phyloP scores from a whole-genome alignment of 768 basidiomycete species.

The Collybia sordida region DNA sequence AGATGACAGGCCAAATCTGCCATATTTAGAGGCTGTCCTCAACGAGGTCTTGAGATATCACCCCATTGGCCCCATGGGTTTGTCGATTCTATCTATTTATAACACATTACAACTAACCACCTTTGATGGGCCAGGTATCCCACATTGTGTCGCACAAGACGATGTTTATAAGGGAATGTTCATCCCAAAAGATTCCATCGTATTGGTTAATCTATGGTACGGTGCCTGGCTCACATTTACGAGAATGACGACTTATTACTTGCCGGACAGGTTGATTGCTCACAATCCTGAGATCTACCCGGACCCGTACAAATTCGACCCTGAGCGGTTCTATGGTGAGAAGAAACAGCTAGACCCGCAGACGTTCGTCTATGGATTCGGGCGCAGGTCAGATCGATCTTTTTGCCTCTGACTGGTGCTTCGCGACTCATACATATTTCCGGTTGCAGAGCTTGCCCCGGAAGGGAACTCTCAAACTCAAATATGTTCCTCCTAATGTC shows the following conservation, averaged over 20 bases:
- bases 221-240: neutral
- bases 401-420: neutral
- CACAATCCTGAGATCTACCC: constrained; percentile 33
- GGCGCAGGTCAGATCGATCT: constrained; percentile 32
- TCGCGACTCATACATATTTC: constrained; percentile 2
- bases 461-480: constrained; percentile 27
- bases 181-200: constrained; percentile 41
- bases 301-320: constrained; percentile 37
- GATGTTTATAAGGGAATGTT: constrained; percentile 45
- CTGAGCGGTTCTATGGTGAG: constrained; percentile 42
- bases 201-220: constrained; percentile 34
- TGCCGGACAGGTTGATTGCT: constrained; percentile 27
- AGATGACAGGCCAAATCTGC: constrained; percentile 11
- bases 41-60: constrained; percentile 12
- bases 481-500: constrained; percentile 19
- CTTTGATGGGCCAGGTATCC: constrained; percentile 20
- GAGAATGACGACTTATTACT: neutral
- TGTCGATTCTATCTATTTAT: neutral
- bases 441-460: constrained; percentile 32
- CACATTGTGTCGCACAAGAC: constrained; percentile 33
- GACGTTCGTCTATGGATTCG: constrained; percentile 35
- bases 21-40: constrained; percentile 14
- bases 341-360: constrained; percentile 31
- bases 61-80: constrained; percentile 19
- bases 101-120: neutral